These are phyloP conservation scores for Haplosporangium sp. DNA, from an alignment of 371 early-diverging fungal species.

Conservation along the genomic window DNA sequence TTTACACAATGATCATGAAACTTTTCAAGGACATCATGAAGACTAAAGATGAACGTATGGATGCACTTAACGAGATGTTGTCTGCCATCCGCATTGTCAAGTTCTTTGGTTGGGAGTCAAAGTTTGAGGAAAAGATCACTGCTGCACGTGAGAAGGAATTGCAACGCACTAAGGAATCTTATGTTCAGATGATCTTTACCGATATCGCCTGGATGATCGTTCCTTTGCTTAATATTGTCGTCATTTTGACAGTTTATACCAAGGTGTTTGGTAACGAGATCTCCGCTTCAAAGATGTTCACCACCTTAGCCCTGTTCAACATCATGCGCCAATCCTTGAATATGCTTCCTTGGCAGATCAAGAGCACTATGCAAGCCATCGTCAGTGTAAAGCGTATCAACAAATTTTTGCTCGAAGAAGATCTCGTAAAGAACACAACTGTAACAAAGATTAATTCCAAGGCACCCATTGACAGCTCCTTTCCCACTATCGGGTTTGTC, in stretches of 20 bases:
- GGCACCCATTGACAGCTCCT: neutral
- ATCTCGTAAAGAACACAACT: conserved; percentile 61
- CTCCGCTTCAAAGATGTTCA: conserved; percentile 73
- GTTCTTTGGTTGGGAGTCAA: conserved; percentile 85
- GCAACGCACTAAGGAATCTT: conserved; percentile 59
- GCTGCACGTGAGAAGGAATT: conserved; percentile 65
- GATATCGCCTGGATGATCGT: conserved; percentile 58
- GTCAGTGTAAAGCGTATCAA: conserved; percentile 82
- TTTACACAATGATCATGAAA: conserved; percentile 63
- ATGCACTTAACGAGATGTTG: conserved; percentile 77
- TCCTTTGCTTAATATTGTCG: conserved; percentile 67
- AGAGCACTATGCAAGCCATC: conserved; percentile 72
- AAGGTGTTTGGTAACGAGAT: conserved; percentile 61
- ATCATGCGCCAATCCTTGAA: conserved; percentile 77
- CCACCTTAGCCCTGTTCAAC: conserved; percentile 72
- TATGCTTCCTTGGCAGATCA: conserved; percentile 76
- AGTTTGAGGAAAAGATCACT: conserved; percentile 67
- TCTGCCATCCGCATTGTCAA: conserved; percentile 83
- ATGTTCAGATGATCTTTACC: conserved; percentile 45
- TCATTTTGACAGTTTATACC: conserved; percentile 67
- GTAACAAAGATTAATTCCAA: conserved; percentile 38
- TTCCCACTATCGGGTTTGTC: conserved; percentile 60
- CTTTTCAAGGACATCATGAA: conserved; percentile 66
- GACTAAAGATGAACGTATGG: conserved; percentile 73
- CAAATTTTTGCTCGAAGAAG: conserved; percentile 75